phyloP scores from a whole-genome alignment of 2,329 filamentous ascomycete species.

The Arthrobotrys pseudoclavata region DNA sequence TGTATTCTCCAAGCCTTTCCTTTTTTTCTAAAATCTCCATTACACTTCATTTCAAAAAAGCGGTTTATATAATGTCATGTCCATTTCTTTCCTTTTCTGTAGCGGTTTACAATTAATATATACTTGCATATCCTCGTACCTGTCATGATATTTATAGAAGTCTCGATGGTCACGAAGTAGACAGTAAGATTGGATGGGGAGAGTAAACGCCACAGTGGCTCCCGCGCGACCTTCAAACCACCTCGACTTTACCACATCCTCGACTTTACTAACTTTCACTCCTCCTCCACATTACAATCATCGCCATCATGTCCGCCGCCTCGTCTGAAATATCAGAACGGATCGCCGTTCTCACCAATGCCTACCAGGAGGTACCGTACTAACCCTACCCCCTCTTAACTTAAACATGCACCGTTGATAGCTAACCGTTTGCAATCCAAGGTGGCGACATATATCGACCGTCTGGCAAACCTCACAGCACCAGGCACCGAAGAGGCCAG shows the following conservation, averaged over 20 bases:
- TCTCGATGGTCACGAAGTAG: background rate
- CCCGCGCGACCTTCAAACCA: conserved; percentile 14
- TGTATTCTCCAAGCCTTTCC: background rate
- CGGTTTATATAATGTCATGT: conserved; percentile 19
- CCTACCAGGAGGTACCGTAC: conserved; percentile 62
- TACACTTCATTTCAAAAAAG: conserved; percentile 16
- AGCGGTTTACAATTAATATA: conserved; percentile 5
- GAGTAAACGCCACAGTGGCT: conserved; percentile 28
- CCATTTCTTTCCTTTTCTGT: conserved; percentile 13
- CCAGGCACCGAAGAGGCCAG: conserved; percentile 60
- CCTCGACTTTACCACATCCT: conserved; percentile 14
- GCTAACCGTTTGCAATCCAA: conserved; percentile 31
- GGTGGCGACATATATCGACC: conserved; percentile 70
- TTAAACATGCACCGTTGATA: background rate
- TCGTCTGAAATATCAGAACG: conserved; percentile 62
- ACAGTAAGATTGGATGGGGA: background rate
- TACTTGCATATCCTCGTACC: background rate
- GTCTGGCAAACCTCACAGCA: conserved; percentile 71
- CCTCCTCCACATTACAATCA: background rate
- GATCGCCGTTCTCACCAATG: conserved; percentile 61
- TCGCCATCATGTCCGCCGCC: conserved; percentile 36
- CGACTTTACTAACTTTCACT: background rate
- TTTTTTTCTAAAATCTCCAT: background rate
- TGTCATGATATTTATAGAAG: background rate
- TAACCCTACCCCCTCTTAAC: background rate